phyloP scores from a whole-genome alignment of 768 basidiomycete genomes.

The Dacryopinax primogenitus region DNA sequence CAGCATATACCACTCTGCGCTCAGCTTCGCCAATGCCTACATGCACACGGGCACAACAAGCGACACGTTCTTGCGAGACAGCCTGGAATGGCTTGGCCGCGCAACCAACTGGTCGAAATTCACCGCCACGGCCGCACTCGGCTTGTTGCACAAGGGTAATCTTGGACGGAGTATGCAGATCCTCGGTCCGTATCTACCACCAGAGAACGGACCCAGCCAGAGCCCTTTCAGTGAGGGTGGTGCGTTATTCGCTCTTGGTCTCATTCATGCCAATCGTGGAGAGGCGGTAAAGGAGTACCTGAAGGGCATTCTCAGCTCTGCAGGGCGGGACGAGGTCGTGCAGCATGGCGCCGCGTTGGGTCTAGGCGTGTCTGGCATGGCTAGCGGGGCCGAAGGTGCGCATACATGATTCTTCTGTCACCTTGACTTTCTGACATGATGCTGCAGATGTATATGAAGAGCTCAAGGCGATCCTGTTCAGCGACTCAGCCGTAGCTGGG shows the following conservation, averaged over 20 bases:
- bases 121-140: conserved; percentile 89
- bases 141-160: conserved; percentile 95
- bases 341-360: conserved; percentile 97
- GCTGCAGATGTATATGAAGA: conserved; percentile 72
- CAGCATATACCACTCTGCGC: conserved; percentile 93
- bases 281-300: conserved; percentile 61
- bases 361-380: conserved; percentile 92
- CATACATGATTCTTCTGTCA: background rate
- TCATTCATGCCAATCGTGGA: conserved; percentile 88
- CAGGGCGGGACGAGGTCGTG: conserved; percentile 66
- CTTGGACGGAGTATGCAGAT: conserved; percentile 86
- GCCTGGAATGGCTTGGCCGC: conserved; percentile 89
- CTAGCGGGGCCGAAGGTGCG: conserved; percentile 58
- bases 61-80: conserved; percentile 84
- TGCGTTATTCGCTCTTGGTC: conserved; percentile 83
- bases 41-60: conserved; percentile 98
- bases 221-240: conserved; percentile 93
- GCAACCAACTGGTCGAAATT: conserved; percentile 99
- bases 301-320: conserved; percentile 60
- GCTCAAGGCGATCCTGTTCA: conserved; percentile 76
- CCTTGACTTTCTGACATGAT: background rate
- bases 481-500: conserved; percentile 88
- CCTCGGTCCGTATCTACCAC: conserved; percentile 86
- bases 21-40: conserved; percentile 93
- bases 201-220: conserved; percentile 40